Percentiles rank a stretch among this genome's conserved stretches.
Evolutionary conservation across 495 filamentous ascomycete species (phyloP).

Genomic region (Podospora fimiseda): DNA sequence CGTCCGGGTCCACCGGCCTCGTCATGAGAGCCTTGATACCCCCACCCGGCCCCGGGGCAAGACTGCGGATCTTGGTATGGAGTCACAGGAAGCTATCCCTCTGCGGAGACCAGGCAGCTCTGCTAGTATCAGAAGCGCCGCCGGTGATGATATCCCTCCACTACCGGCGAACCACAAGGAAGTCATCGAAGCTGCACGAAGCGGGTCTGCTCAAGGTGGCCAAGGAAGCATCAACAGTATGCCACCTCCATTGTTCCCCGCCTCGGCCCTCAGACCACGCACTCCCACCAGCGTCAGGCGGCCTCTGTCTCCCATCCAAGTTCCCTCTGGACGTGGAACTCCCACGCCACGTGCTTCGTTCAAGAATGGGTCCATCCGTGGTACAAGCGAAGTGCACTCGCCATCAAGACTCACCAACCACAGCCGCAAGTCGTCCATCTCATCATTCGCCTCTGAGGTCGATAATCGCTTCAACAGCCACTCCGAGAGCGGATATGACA

Average conservation of each 20-base stretch:
- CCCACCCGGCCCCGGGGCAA: constrained; percentile 30
- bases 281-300: constrained; percentile 52
- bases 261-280: constrained; percentile 68
- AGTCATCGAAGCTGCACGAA: constrained; percentile 71
- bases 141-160: constrained; percentile 49
- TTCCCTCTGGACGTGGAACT: constrained; percentile 27
- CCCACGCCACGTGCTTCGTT: constrained; percentile 34
- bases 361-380: constrained; percentile 26
- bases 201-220: constrained; percentile 38
- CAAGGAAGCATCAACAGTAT: constrained; percentile 52
- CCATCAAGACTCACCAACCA: constrained; percentile 29
- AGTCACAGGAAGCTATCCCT: constrained; percentile 14
- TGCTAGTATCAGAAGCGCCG: constrained; percentile 46
- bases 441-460: constrained; percentile 90
- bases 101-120: constrained; percentile 60
- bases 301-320: constrained; percentile 34
- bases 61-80: constrained; percentile 18
- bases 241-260: constrained; percentile 80
- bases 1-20: constrained; percentile 30
- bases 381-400: constrained; percentile 36
- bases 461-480: constrained; percentile 82
- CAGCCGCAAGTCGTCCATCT: constrained; percentile 74
- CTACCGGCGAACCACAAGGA: constrained; percentile 77
- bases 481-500: constrained; percentile 48
- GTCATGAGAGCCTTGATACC: constrained; percentile 36